Percentiles rank a stretch among this genome's conserved stretches.
phyloP scores from a whole-genome alignment of 208 protist genomes.

The Porcisia hertigi region DNA sequence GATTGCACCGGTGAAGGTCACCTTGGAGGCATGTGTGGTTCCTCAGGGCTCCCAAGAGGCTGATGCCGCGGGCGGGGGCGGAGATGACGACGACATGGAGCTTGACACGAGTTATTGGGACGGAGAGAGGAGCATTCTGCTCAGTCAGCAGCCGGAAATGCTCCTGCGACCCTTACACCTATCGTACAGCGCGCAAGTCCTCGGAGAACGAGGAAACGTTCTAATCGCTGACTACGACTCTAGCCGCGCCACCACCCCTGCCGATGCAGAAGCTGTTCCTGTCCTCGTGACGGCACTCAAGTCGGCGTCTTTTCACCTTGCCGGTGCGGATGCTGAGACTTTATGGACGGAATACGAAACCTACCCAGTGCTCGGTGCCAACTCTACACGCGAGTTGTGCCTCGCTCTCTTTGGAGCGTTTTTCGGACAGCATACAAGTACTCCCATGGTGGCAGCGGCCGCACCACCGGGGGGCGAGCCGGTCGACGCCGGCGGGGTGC shows the following conservation, averaged over 20 bases:
- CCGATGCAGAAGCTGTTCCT: conserved; percentile 52
- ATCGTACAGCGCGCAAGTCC: conserved; percentile 65
- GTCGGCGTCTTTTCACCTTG: conserved; percentile 62
- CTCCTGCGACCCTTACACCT: conserved; percentile 47
- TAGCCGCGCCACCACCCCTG: conserved; percentile 28
- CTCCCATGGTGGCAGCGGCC: not conserved
- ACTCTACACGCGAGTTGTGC: conserved; percentile 42
- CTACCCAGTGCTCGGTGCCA: conserved; percentile 41
- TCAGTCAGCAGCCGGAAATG: conserved; percentile 25
- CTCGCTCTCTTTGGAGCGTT: conserved; percentile 76
- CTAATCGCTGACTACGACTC: conserved; percentile 66
- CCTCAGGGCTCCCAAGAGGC: not conserved
- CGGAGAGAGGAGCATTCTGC: conserved; percentile 31
- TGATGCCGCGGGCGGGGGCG: not conserved
- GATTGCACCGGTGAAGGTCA: conserved; percentile 56
- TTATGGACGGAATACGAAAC: conserved; percentile 88
- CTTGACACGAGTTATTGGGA: conserved; percentile 28
- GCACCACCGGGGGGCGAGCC: not conserved
- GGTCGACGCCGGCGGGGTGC: not conserved
- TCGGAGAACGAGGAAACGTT: conserved; percentile 69
- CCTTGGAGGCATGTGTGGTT: conserved; percentile 11
- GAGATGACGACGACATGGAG: conserved; percentile 20
- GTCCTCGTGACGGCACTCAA: conserved; percentile 71
- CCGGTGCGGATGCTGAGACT: conserved; percentile 62
- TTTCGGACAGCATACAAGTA: conserved; percentile 36